Conservation (phyloP, 768 basidiomycete species). For the Boletus rubroflammeus region DNA sequence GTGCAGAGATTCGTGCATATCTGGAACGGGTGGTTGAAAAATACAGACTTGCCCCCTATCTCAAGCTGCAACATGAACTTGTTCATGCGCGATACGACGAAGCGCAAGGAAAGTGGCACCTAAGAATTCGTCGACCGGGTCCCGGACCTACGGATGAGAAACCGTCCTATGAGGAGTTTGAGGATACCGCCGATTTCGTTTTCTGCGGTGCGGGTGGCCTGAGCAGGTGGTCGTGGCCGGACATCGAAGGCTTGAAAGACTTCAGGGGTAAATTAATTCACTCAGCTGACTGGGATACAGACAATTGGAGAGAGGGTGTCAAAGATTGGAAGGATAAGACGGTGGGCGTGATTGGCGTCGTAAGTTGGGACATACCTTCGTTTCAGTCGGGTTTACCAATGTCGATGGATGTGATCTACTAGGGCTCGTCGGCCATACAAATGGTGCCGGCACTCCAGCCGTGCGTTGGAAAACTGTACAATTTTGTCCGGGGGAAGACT, state of each 20-base stretch:
- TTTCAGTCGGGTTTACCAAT: neutral
- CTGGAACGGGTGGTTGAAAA: constrained; percentile 52
- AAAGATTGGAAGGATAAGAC: constrained; percentile 49
- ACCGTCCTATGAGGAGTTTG: constrained; percentile 40
- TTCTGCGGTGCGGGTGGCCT: constrained; percentile 52
- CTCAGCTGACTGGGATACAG: constrained; percentile 57
- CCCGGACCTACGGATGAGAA: constrained; percentile 10
- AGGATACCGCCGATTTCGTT: constrained; percentile 54
- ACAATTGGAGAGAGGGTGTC: constrained; percentile 43
- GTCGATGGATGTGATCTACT: neutral
- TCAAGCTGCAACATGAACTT: constrained; percentile 55
- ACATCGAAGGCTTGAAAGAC: constrained; percentile 52
- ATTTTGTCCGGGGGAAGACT: constrained; percentile 58
- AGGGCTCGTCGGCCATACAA: constrained; percentile 65
- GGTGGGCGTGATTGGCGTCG: constrained; percentile 60
- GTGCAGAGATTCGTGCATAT: constrained; percentile 56
- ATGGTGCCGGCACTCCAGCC: constrained; percentile 57
- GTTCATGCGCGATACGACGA: constrained; percentile 50
- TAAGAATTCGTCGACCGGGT: constrained; percentile 42
- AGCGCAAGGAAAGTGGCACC: constrained; percentile 50
- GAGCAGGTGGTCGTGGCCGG: constrained; percentile 65
- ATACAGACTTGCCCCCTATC: constrained; percentile 50
- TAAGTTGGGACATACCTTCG: constrained; percentile 18
- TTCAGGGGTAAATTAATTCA: constrained; percentile 61
- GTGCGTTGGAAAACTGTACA: constrained; percentile 44